phyloP scores from a whole-genome alignment of 164 flowering plant species.

The Annona squamosa region DNA sequence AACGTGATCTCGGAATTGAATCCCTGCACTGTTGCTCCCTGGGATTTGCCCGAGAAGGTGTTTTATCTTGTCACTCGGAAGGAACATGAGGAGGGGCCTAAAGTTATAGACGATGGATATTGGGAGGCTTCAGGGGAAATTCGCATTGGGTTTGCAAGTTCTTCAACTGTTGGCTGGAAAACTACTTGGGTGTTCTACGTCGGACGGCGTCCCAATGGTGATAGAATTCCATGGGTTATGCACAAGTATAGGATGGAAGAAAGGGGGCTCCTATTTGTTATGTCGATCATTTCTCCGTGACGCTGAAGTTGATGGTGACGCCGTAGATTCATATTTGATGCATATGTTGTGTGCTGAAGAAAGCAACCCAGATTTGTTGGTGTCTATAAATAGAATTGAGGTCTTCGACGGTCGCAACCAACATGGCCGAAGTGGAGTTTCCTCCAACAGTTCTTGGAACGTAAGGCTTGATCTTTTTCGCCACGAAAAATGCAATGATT shows the following conservation, averaged over 20 bases:
- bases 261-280: conserved; percentile 25
- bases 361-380: not conserved
- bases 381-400: conserved; percentile 13
- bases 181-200: conserved; percentile 35
- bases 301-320: not conserved
- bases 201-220: conserved; percentile 25
- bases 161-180: conserved; percentile 37
- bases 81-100: conserved; percentile 3
- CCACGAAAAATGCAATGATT: not conserved
- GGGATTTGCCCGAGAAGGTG: conserved; percentile 26
- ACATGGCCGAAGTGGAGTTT: not conserved
- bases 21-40: conserved; percentile 30
- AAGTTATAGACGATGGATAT: conserved; percentile 24
- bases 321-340: not conserved
- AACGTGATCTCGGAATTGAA: conserved; percentile 32
- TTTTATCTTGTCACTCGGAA: conserved; percentile 31
- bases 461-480: conserved; percentile 5
- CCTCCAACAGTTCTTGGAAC: not conserved
- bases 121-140: conserved; percentile 41
- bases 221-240: conserved; percentile 48
- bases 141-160: conserved; percentile 15
- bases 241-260: conserved; percentile 37
- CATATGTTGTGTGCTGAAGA: not conserved
- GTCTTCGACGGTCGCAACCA: not conserved
- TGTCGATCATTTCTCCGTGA: conserved; percentile 35